These are phyloP conservation scores for Botrytis sinoallii DNA, from an alignment of 2,329 filamentous ascomycete genomes.

Conservation along the genomic window DNA sequence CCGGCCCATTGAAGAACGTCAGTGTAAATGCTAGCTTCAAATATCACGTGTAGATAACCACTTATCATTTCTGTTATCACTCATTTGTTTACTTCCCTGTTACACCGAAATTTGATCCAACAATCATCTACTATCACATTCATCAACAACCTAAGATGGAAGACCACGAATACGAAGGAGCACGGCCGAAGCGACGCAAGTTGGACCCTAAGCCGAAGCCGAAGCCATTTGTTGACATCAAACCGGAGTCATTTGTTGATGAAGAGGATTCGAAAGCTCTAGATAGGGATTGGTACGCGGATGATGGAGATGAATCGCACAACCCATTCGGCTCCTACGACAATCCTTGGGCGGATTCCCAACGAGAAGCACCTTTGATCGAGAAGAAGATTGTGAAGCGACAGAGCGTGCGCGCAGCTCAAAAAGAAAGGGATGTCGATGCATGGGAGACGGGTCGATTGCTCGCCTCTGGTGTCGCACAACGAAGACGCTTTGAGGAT, in stretches of 20 bases:
- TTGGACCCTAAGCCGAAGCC: slow-evolving; percentile 56
- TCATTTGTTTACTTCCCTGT: not conserved
- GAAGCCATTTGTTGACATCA: slow-evolving; percentile 49
- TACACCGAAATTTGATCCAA: not conserved
- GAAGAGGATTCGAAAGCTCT: slow-evolving; percentile 71
- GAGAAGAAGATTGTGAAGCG: slow-evolving; percentile 76
- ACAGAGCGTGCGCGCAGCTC: slow-evolving; percentile 71
- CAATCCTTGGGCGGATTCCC: slow-evolving; percentile 64
- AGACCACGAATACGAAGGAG: slow-evolving; percentile 39
- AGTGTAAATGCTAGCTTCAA: not conserved
- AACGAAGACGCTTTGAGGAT: slow-evolving; percentile 74
- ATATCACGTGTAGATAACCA: not conserved
- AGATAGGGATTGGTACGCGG: slow-evolving; percentile 90
- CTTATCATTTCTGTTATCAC: not conserved
- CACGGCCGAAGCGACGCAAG: slow-evolving; percentile 62
- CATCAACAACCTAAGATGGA: slow-evolving; percentile 36
- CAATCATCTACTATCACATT: not conserved
- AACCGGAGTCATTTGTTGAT: slow-evolving; percentile 56
- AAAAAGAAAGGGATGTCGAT: slow-evolving; percentile 91
- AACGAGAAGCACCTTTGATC: slow-evolving; percentile 70
- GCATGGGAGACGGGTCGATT: slow-evolving; percentile 99
- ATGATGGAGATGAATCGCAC: slow-evolving; percentile 87
- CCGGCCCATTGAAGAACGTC: not conserved
- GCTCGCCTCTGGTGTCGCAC: slow-evolving; percentile 93
- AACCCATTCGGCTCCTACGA: slow-evolving; percentile 83